Conservation (phyloP, 169 alveolate genomes). For the Plasmodium malariae region DNA sequence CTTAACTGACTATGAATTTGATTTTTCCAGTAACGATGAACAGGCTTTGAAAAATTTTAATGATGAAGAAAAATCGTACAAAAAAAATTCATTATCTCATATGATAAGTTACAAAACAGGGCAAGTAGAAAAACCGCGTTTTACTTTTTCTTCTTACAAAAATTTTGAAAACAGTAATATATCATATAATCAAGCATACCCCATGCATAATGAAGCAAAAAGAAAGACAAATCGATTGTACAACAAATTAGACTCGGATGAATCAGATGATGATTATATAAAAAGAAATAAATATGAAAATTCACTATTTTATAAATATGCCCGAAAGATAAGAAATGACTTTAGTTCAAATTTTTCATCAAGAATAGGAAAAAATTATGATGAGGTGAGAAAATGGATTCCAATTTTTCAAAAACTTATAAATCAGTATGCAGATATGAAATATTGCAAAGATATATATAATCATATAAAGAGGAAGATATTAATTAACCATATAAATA, state of each 20-base stretch:
- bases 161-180: neutral
- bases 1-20: slow-evolving; percentile 53
- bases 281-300: slow-evolving; percentile 36
- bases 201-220: neutral
- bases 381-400: slow-evolving; percentile 11
- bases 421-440: slow-evolving; percentile 61
- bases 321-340: slow-evolving; percentile 37
- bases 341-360: slow-evolving; percentile 22
- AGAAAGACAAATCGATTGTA: too few species aligned
- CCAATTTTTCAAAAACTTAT: slow-evolving; percentile 38
- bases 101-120: too few species aligned
- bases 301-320: slow-evolving; percentile 50
- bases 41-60: neutral
- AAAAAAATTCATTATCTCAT: too few species aligned
- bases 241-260: neutral
- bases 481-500: slow-evolving; percentile 8
- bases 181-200: slow-evolving; percentile 5
- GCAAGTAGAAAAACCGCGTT: neutral
- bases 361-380: neutral
- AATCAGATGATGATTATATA: slow-evolving; percentile 50
- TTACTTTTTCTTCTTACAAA: neutral
- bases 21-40: slow-evolving; percentile 2
- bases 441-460: slow-evolving; percentile 23
- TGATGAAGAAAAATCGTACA: neutral
- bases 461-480: slow-evolving; percentile 30